Base-by-base conservation (phyloP, 1,284 basidiomycete genomes). In the Takashimella tepidaria region DNA sequence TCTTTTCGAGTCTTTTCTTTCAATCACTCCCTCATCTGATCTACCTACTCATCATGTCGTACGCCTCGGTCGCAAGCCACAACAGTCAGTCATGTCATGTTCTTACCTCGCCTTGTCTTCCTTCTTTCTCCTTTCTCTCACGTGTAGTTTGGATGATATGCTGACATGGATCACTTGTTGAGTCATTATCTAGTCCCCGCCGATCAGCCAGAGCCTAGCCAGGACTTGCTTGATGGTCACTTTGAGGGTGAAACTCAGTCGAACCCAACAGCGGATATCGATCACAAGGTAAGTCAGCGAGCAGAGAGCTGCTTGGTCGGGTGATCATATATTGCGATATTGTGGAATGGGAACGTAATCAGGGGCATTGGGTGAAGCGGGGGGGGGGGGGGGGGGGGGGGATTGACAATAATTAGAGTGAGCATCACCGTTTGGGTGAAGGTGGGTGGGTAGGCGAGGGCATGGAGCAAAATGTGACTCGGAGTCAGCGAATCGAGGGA, bases 51-150 rank as follows among this genome's bases (percentile, higher is more conserved):
- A 68, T 41, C 41, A 73, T 73, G 71, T 71, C 70, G 42, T 73
- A 70, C 65, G 71, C 71, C 40, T 60, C 66, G 26, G 58, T 69
- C 50, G 67, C 72, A 47, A 62, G 55, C 26, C 67, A 72, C 62
- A 71, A 73, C 66, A 68, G 71, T 70, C 41, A 49, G 70, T 66
- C n/a, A n/a, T n/a, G n/a, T n/a, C n/a, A n/a, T n/a, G n/a, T n/a
- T n/a, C n/a, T n/a, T n/a, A n/a, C n/a, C n/a, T 13, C 19, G 23
- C 5, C 6, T 27, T 3, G 10, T 3, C 24, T 45, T 3, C 8
- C n/a, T 37, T 16, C 12, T 45, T 43, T 23, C 25, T 31, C 4
- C 43, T 25, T 13, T 20, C 4, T 41, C 25, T 53, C 16, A n/a
- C n/a, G n/a, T n/a, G n/a, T n/a, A n/a, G n/a, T n/a, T n/a, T n/a